A percentile compares a stretch with the other conserved stretches of the same genome.
Conservation (phyloP, 2,329 filamentous ascomycete species). For the Fusarium illudens region DNA sequence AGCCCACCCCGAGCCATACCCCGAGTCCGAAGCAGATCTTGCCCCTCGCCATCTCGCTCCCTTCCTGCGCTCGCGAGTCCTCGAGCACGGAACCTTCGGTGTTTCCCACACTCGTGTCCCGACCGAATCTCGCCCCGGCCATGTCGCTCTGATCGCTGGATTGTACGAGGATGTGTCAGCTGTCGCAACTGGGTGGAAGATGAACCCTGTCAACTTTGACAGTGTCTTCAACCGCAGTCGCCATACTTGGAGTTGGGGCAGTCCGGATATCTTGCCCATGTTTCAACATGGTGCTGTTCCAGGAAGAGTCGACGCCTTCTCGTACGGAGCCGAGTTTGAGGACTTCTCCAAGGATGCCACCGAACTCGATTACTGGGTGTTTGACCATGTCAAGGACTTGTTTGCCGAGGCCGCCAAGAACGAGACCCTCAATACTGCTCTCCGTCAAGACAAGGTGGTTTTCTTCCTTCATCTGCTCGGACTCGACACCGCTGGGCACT, state of each 20-base stretch:
- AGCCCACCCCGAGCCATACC: constrained; percentile 86
- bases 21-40: constrained; percentile 70
- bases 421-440: constrained; percentile 72
- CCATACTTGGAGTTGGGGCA: constrained; percentile 99
- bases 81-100: constrained; percentile 92
- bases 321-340: constrained; percentile 84
- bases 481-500: constrained; percentile 88
- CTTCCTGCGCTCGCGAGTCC: constrained; percentile 86
- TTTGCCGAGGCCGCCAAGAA: constrained; percentile 85
- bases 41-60: constrained; percentile 84
- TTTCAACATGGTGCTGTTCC: constrained; percentile 92
- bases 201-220: constrained; percentile 98
- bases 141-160: constrained; percentile 95
- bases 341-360: constrained; percentile 88
- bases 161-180: constrained; percentile 98
- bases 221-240: constrained; percentile 97
- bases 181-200: constrained; percentile 96
- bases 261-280: constrained; percentile 97
- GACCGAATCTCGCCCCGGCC: constrained; percentile 93
- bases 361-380: constrained; percentile 91
- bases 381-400: constrained; percentile 88
- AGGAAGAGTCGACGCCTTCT: constrained; percentile 86
- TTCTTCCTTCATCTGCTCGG: constrained; percentile 96
- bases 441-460: constrained; percentile 86
- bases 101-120: constrained; percentile 97